phyloP scores from a whole-genome alignment of 2,329 filamentous ascomycete genomes.

The Colletotrichum sp. region DNA sequence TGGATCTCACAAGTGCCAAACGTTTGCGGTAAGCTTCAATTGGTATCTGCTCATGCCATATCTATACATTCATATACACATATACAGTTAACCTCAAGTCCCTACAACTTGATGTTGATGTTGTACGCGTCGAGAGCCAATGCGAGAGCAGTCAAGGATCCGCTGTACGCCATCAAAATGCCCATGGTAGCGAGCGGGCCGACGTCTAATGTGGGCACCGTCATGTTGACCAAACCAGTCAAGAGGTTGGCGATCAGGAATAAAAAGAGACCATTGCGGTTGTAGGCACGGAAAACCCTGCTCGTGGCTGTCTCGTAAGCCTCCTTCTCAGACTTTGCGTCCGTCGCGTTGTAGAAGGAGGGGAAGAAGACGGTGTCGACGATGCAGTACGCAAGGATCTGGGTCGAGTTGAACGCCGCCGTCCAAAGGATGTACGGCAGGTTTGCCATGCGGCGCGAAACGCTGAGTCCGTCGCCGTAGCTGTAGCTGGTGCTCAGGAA shows the following conservation, averaged over 20 bases:
- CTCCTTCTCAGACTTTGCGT: constrained; percentile 63
- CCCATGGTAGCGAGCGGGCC: constrained; percentile 69
- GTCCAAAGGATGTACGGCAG: constrained; percentile 94
- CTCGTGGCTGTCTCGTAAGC: constrained; percentile 76
- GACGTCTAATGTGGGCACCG: constrained; percentile 79
- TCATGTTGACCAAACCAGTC: constrained; percentile 89
- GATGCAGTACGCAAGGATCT: constrained; percentile 78
- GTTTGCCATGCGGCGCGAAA: constrained; percentile 91
- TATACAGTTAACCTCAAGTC: background rate
- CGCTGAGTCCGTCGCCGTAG: constrained; percentile 74
- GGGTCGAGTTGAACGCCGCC: constrained; percentile 85
- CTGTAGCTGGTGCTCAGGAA: constrained; percentile 68
- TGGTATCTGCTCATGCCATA: background rate
- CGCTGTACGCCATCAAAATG: constrained; percentile 77
- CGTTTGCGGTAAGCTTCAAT: background rate
- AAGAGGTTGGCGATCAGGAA: constrained; percentile 90
- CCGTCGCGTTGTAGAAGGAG: constrained; percentile 63
- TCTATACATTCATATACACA: background rate
- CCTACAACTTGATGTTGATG: constrained; percentile 73
- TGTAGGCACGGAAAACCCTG: constrained; percentile 80
- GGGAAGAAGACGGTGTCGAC: constrained; percentile 84
- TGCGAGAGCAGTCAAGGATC: constrained; percentile 69
- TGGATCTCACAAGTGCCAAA: background rate
- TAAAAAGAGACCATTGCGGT: constrained; percentile 83
- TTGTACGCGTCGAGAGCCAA: constrained; percentile 68